Evolutionary conservation across 441 rosid species (phyloP).

Genomic region (Viola pubescens): DNA sequence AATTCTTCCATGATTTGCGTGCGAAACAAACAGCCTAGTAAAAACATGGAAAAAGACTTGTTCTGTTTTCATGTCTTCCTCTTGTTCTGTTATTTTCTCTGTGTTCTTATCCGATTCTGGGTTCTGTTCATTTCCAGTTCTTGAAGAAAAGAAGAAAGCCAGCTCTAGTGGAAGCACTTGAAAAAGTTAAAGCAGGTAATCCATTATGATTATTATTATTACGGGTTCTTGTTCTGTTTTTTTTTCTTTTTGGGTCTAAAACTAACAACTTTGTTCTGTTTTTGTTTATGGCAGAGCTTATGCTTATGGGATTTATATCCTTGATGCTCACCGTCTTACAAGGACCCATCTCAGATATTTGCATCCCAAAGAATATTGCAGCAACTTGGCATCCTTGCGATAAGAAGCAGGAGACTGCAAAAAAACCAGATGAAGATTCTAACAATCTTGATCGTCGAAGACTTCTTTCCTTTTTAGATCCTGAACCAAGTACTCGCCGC

Average conservation of each 20-base stretch:
- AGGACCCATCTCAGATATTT: constrained; percentile 43
- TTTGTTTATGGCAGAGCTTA: constrained; percentile 44
- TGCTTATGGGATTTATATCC: constrained; percentile 93
- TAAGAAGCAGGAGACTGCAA: neutral
- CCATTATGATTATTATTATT: neutral
- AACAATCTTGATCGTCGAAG: constrained; percentile 23
- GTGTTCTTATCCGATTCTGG: neutral
- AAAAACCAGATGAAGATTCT: constrained; percentile 4
- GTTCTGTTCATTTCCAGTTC: constrained; percentile 37
- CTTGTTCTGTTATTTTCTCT: too few relatives aligned
- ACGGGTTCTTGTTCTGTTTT: neutral
- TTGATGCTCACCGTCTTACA: constrained; percentile 56
- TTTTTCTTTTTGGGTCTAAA: neutral
- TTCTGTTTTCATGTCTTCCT: too few relatives aligned
- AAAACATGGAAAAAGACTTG: too few relatives aligned
- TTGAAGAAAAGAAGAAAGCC: constrained; percentile 44
- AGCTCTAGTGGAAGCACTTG: constrained; percentile 75
- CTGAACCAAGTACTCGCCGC: constrained; percentile 33
- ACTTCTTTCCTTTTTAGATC: constrained; percentile 33
- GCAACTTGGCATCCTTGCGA: constrained; percentile 71
- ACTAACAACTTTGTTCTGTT: constrained; percentile 4
- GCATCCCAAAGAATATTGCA: constrained; percentile 38
- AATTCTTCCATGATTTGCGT: too few relatives aligned
- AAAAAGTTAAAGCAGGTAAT: constrained; percentile 71
- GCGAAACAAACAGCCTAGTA: too few relatives aligned